Evolutionary conservation across 2,329 filamentous ascomycete genomes (phyloP), one percentile per base, ranked within the genome.

Genomic region (Nothopassalora personata): DNA sequence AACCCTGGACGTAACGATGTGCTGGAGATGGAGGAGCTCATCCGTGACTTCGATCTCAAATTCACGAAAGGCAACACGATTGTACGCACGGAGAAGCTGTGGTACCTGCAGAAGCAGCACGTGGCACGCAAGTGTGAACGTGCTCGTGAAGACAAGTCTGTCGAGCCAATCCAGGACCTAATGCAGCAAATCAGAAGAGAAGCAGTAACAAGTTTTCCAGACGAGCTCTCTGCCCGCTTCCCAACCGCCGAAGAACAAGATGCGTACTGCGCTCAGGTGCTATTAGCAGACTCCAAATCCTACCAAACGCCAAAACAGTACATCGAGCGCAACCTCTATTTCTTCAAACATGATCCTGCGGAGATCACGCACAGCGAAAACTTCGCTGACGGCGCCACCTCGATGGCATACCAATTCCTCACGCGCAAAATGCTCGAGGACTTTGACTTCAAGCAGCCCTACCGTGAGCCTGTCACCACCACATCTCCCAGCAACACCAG

Each of bases 11-110:
- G 82, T 53, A 82, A 81, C n/a, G 89, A 95, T 68, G 77, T 91
- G 19, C 85, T 93, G 76, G 82, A 80, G 27, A 75, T 97, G 58
- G 71, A 86, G 0, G 83, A 91, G 9, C 82, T 99, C 55, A 81
- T 90, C 48, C 72, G 86, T 34, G 60, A 90, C 83, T 93, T 97
- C 71, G 85, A 86, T 49, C 81, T 96, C 64, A 91, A 91, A 70
- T 95, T 97, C 75, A 97, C 91, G 3, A 90, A 88, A 67, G 93
- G 93, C 9, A 92, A 97, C 72, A 90, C 92, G 6, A 87, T 88
- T 13, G 90, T 97, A 18, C 86, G 88, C 19, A 83, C 87, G 53
- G 84, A 86, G 52, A 99, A 97, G 71, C 81, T 97, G 15, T 82
- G 84, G 67, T 90, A 86, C 72, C 82, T 97, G 52, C 90, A 97